Evolutionary conservation across 306 rosid genomes (phyloP).

Genomic region (Vicia villosa): DNA sequence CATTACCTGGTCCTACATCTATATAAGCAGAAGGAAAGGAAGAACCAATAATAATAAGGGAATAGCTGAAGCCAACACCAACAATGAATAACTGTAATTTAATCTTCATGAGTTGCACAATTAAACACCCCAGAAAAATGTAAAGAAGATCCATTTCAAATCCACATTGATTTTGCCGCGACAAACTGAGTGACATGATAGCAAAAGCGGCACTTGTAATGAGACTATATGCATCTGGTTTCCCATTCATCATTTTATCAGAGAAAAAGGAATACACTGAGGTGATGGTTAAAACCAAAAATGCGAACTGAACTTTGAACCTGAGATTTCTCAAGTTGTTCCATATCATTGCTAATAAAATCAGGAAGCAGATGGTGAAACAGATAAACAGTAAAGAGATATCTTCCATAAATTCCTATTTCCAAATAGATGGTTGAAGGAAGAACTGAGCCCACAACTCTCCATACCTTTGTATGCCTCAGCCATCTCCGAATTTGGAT

Average conservation of each 20-base stretch:
- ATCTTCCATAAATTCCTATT: too few species aligned
- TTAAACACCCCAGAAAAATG: constrained; percentile 2
- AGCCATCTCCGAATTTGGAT: background rate
- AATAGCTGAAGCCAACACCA: constrained; percentile 3
- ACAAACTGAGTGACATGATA: constrained; percentile 23
- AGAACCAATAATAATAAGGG: background rate
- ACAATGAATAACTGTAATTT: background rate
- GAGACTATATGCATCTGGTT: constrained; percentile 5
- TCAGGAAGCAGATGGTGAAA: too few species aligned
- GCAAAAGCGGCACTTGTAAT: constrained; percentile 14
- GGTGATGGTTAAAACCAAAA: background rate
- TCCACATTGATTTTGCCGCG: constrained; percentile 15
- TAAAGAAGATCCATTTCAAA: constrained; percentile 5
- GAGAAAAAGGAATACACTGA: background rate
- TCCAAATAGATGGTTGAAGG: background rate
- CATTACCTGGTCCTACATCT: too few species aligned
- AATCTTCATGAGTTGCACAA: constrained; percentile 19
- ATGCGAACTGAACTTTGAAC: background rate
- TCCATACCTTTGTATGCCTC: constrained; percentile 2
- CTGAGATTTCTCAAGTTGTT: background rate
- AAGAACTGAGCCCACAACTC: background rate
- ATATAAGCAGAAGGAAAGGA: background rate
- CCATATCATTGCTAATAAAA: background rate
- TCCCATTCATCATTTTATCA: background rate
- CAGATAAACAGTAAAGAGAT: too few species aligned